Evolutionary conservation across 148 eudicot species (phyloP).

Genomic region (Spergularia bocconei): DNA sequence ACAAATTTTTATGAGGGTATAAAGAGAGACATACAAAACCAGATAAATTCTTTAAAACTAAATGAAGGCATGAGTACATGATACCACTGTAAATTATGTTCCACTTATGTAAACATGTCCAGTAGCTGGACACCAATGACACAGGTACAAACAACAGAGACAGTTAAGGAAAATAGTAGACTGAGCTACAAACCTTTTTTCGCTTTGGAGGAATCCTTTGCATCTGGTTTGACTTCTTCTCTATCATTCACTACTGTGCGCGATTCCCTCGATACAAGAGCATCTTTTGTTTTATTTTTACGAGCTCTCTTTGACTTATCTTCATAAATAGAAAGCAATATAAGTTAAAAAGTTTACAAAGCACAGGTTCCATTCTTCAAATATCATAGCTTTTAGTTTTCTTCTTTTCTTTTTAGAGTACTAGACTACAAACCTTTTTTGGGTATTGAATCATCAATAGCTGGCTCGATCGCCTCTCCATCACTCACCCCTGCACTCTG

Average conservation of each 20-base stretch:
- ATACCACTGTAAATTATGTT: background rate
- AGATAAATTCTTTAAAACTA: background rate
- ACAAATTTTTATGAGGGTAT: background rate
- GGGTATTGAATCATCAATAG: background rate
- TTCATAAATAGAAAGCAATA: slow-evolving; percentile 23
- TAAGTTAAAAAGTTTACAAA: background rate
- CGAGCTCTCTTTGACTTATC: slow-evolving; percentile 47
- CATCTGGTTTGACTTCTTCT: background rate
- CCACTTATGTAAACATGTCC: background rate
- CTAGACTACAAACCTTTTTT: slow-evolving; percentile 20
- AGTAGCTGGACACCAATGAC: background rate
- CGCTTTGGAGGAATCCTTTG: background rate
- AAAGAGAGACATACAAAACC: background rate
- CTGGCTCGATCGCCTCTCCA: slow-evolving; percentile 13
- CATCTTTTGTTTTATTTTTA: slow-evolving; percentile 37
- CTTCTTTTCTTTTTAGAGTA: background rate
- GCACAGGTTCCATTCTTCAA: slow-evolving; percentile 1
- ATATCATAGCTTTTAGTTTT: background rate
- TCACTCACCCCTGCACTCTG: slow-evolving; percentile 7
- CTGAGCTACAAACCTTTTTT: slow-evolving; percentile 4
- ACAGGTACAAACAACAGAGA: background rate
- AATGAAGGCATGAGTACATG: background rate
- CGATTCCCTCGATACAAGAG: slow-evolving; percentile 20
- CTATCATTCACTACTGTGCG: slow-evolving; percentile 15
- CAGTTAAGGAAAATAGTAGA: too few species aligned